Conservation (phyloP, 805 yeast species). For the Jamesozyma spencerorum region DNA sequence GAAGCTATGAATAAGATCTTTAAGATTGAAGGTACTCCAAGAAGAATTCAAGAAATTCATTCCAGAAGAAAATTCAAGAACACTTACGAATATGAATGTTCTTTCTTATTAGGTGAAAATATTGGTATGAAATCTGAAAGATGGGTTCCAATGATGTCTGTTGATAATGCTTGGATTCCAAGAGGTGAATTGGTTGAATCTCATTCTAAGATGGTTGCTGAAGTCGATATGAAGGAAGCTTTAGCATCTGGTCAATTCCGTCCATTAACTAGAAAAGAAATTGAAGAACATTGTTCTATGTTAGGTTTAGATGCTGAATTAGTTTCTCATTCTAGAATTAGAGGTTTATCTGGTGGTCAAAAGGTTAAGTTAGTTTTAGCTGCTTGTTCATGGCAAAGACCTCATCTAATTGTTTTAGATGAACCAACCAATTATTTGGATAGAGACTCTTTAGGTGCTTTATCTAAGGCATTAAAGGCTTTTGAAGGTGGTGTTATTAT, state of each 20-base stretch:
- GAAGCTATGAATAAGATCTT: constrained; percentile 98
- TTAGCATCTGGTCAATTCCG: constrained; percentile 99
- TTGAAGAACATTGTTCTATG: constrained; percentile 97
- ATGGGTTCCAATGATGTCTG: constrained; percentile 99
- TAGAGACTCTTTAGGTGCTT: constrained; percentile 98
- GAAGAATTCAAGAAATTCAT: constrained; percentile 91
- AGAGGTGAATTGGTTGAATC: constrained; percentile 97
- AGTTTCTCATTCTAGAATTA: constrained; percentile 98
- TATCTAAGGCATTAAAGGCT: constrained; percentile 96
- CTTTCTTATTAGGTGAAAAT: constrained; percentile 96
- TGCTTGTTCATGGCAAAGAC: constrained; percentile 99
- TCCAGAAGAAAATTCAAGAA: constrained; percentile 99
- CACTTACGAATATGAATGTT: constrained; percentile 99
- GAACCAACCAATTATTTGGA: constrained; percentile 99
- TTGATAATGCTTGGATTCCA: constrained; percentile 99
- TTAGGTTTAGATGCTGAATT: constrained; percentile 98
- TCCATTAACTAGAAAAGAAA: constrained; percentile 99
- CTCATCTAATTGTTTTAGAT: constrained; percentile 97
- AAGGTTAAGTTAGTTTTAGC: constrained; percentile 99
- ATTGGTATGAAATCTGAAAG: constrained; percentile 97
- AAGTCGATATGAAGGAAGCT: constrained; percentile 99
- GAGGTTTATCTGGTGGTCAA: constrained; percentile 99
- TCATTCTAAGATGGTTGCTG: constrained; percentile 98
- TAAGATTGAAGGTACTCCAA: constrained; percentile 97
- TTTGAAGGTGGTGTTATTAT: constrained; percentile 99